Evolutionary conservation across 371 early-diverging fungal species (phyloP), one percentile per base, ranked within the genome.

Genomic region (Rhizopus arrhizus): DNA sequence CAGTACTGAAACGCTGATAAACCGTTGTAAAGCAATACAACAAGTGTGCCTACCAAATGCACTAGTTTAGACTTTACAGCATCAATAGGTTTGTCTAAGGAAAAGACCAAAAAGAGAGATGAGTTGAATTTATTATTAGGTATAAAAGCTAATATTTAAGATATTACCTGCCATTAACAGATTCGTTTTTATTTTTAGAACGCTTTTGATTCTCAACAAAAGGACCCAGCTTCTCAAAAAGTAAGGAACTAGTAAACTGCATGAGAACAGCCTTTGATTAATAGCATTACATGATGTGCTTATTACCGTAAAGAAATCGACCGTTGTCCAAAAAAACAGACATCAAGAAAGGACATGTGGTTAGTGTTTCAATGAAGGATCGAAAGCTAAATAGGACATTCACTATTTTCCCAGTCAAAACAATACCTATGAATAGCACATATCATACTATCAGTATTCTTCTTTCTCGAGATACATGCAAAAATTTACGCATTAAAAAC

Each of bases 1-100:
- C 80, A 78, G 61, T 85, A 91, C 41, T 88, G 82, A 59, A 92
- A 89, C 5, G 85, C 77, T 16, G 89, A 86, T 75, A 87, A 73
- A 13, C 82, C 89, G 56, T 86, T 82, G 64, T 89, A 92, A 10
- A 91, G 49, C 38, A 91, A 72, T 0, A 75, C 78, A 15, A 87
- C 36, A 34, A 91, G 64, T 5, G 85, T 85, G 15, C 81, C 76
- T n/a, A 88, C 70, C 31, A 91, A 70, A 10, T 84, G 69, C 16
- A 88, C 75, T 31, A 89, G 47, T 50, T 85, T 85, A 33, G 84
- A 83, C n/a, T 77, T 83, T n/a, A 89, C 75, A 4, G 84, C 77
- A 65, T 87, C 82, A 10, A 78, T 68, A 9, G 79, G 78, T 42
- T 78, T 81, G 33, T 74, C 77, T 65, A 55, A 22, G 2, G 2